phyloP scores from a whole-genome alignment of 192 early-diverging fungal genomes.

The Coemansia umbellata region DNA sequence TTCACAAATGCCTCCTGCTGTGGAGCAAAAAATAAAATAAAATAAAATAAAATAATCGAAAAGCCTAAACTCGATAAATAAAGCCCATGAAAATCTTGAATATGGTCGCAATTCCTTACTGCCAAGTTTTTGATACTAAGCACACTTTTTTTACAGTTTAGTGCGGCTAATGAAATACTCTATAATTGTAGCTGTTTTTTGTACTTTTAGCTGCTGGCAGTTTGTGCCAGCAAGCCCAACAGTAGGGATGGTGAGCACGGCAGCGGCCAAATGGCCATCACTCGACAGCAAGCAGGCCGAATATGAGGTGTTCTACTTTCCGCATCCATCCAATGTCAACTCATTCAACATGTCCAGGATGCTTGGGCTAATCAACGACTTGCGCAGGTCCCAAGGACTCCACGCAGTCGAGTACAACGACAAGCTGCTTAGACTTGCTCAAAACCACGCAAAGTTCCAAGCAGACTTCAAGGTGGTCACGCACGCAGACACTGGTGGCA shows the following conservation, averaged over 20 bases:
- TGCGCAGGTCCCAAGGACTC: conserved; percentile 10
- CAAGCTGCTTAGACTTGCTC: conserved; percentile 20
- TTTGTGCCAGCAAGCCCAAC: no score
- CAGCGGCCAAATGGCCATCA: conserved; percentile 3
- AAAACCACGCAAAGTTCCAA: conserved; percentile 28
- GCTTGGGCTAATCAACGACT: conserved; percentile 37
- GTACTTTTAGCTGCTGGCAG: not conserved
- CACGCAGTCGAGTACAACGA: conserved; percentile 22
- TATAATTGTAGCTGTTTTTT: not conserved
- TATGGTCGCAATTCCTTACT: no score
- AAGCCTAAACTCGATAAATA: no score
- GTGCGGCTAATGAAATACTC: no score
- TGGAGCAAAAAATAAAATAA: no score
- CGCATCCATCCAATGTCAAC: conserved; percentile 9
- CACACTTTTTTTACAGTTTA: no score
- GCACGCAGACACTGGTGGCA: conserved; percentile 26
- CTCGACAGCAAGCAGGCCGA: conserved; percentile 3
- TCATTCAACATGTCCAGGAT: conserved; percentile 29
- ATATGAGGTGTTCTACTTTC: conserved; percentile 17
- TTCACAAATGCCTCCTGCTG: no score
- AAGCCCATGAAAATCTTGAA: no score
- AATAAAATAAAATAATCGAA: not conserved
- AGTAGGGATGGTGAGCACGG: no score
- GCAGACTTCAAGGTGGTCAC: conserved; percentile 24
- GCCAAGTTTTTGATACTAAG: no score